Conservation (phyloP, 192 early-diverging fungal genomes). For the Coemansia sp. region DNA sequence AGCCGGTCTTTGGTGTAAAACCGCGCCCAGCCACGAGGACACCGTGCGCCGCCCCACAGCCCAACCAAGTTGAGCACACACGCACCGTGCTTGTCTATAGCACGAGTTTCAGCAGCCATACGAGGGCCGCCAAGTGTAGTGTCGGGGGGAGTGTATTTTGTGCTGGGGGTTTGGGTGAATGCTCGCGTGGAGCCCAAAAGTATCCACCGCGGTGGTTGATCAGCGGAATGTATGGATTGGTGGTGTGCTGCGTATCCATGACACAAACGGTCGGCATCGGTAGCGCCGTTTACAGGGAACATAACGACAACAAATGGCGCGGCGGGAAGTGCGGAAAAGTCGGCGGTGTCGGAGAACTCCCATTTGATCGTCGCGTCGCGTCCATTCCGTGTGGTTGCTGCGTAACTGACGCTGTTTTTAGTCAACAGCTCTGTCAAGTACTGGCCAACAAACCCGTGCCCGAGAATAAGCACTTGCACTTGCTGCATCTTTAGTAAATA, state of each 20-base stretch:
- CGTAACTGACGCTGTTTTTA: neutral
- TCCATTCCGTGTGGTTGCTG: conserved; percentile 40
- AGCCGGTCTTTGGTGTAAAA: conserved; percentile 38
- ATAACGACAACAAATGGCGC: conserved; percentile 34
- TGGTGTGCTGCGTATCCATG: conserved; percentile 16
- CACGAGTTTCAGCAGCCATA: conserved; percentile 32
- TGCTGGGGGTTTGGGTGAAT: conserved; percentile 47
- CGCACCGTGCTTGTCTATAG: conserved; percentile 17
- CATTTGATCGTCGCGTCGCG: conserved; percentile 42
- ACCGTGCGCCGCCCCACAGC: conserved; percentile 49
- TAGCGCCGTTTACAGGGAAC: conserved; percentile 36
- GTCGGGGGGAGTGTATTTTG: conserved; percentile 23
- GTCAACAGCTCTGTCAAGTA: conserved; percentile 30
- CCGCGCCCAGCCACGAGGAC: conserved; percentile 35
- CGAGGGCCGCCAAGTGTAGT: conserved; percentile 23
- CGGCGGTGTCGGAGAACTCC: conserved; percentile 8
- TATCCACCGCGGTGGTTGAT: conserved; percentile 23
- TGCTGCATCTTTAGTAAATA: no score
- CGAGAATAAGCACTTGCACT: conserved; percentile 34
- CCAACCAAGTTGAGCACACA: conserved; percentile 48
- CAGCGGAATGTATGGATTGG: neutral
- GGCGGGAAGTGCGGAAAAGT: conserved; percentile 16
- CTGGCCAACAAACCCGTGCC: conserved; percentile 43
- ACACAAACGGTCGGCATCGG: conserved; percentile 11
- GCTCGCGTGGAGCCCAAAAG: conserved; percentile 45